Percentiles rank a stretch among this genome's conserved stretches.
phyloP scores from a whole-genome alignment of 805 yeast genomes.

The Wickerhamiella spandovensis region DNA sequence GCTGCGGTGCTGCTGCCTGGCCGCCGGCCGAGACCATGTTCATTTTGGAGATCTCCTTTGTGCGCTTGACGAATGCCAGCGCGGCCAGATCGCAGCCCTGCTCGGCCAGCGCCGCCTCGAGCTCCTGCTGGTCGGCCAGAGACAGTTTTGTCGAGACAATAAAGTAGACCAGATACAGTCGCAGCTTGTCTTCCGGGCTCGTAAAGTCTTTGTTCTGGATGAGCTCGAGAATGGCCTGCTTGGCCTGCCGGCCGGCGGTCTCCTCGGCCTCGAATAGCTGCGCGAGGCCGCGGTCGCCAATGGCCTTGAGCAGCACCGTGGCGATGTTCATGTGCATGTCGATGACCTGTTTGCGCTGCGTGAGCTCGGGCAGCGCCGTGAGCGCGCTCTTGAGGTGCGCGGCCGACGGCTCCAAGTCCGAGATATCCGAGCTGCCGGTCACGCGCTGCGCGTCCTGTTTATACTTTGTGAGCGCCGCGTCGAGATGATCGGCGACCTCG shows the following conservation, averaged over 20 bases:
- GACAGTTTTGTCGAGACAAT: slow-evolving; percentile 31
- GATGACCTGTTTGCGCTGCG: slow-evolving; percentile 72
- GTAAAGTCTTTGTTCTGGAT: slow-evolving; percentile 46
- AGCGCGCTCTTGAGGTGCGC: slow-evolving; percentile 51
- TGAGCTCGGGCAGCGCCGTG: slow-evolving; percentile 81
- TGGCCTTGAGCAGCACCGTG: slow-evolving; percentile 65
- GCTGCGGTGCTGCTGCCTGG: slow-evolving; percentile 9
- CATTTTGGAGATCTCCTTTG: slow-evolving; percentile 60
- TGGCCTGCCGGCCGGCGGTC: slow-evolving; percentile 37
- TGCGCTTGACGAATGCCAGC: slow-evolving; percentile 59
- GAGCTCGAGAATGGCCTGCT: slow-evolving; percentile 40
- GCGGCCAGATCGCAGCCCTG: slow-evolving; percentile 52
- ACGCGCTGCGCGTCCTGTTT: slow-evolving; percentile 80
- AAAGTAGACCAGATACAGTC: slow-evolving; percentile 76
- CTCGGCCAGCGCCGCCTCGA: slow-evolving; percentile 45
- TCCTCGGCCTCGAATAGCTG: slow-evolving; percentile 92
- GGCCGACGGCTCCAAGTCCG: slow-evolving; percentile 50
- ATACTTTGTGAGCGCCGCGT: slow-evolving; percentile 63
- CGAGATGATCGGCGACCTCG: slow-evolving; percentile 96
- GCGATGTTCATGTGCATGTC: slow-evolving; percentile 97
- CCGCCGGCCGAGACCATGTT: slow-evolving; percentile 23
- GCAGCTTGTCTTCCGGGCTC: slow-evolving; percentile 53
- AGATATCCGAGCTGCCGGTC: slow-evolving; percentile 51
- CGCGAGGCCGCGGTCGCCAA: slow-evolving; percentile 79
- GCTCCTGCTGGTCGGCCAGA: slow-evolving; percentile 41